Conservation (phyloP, 768 basidiomycete genomes). For the Mycena leptocephala region DNA sequence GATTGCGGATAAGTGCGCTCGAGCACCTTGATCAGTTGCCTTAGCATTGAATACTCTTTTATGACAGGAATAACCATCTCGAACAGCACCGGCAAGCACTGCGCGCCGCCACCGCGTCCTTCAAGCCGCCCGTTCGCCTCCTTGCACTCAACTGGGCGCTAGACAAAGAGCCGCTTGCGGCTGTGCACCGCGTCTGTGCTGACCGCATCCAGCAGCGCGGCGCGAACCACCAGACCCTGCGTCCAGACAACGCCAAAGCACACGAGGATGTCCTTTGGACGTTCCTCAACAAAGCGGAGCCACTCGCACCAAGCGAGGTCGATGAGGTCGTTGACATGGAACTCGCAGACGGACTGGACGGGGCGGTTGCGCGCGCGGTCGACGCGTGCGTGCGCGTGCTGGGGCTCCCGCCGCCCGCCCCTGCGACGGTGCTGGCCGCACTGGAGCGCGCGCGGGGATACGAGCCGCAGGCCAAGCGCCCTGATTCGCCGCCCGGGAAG, state of each 20-base stretch:
- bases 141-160: constrained; percentile 87
- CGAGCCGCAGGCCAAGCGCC: constrained; percentile 55
- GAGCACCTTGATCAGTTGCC: background rate
- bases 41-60: background rate
- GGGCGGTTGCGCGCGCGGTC: constrained; percentile 72
- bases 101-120: constrained; percentile 65
- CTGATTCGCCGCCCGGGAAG: constrained; percentile 44
- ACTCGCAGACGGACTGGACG: constrained; percentile 68
- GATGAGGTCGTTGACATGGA: constrained; percentile 82
- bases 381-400: constrained; percentile 71
- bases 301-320: constrained; percentile 75
- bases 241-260: constrained; percentile 65
- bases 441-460: constrained; percentile 62
- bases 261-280: constrained; percentile 87
- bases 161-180: constrained; percentile 69
- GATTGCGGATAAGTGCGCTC: constrained; percentile 89
- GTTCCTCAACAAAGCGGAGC: constrained; percentile 77
- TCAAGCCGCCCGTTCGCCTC: constrained; percentile 74
- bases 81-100: constrained; percentile 82
- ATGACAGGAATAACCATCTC: constrained; percentile 87
- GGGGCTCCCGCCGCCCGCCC: constrained; percentile 65
- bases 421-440: constrained; percentile 71
- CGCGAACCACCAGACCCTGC: constrained; percentile 88
- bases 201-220: constrained; percentile 86
- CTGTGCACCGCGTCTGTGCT: constrained; percentile 82